A percentile compares a stretch with the other conserved stretches of the same genome.
Evolutionary conservation across 2,329 filamentous ascomycete genomes (phyloP).

Genomic region (Aspergillus carbonarius): DNA sequence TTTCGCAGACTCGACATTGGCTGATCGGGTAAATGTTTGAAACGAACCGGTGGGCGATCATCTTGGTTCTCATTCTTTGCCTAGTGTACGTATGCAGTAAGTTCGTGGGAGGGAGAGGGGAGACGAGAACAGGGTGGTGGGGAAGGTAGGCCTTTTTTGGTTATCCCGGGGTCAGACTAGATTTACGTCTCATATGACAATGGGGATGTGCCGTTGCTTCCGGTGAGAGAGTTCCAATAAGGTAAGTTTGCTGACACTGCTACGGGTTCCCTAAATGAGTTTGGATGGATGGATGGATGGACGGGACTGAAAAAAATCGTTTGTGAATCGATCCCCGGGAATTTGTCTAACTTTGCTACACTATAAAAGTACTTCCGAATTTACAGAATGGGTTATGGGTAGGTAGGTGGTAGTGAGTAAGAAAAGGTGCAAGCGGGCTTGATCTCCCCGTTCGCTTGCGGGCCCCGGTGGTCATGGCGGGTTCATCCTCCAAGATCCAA

Average conservation of each 20-base stretch:
- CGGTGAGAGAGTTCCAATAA: too few relatives aligned
- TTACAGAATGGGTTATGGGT: not conserved
- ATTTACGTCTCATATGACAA: not conserved
- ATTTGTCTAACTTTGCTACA: slow-evolving; percentile 4
- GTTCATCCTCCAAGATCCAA: not conserved
- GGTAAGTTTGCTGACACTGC: too few relatives aligned
- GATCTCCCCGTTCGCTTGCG: not conserved
- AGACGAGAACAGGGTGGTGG: too few relatives aligned
- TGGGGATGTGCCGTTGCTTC: too few relatives aligned
- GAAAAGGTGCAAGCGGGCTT: not conserved
- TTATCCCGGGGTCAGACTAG: not conserved
- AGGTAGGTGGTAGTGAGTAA: not conserved
- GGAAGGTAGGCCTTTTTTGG: not conserved
- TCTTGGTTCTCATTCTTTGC: not conserved
- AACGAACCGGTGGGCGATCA: not conserved
- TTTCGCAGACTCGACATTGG: not conserved
- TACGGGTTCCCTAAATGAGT: too few relatives aligned
- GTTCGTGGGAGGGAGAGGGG: too few relatives aligned
- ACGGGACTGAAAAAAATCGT: not conserved
- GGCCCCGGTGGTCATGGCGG: not conserved
- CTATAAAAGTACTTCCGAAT: not conserved
- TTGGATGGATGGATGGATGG: not conserved
- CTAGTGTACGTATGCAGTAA: too few relatives aligned
- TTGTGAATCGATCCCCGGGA: not conserved
- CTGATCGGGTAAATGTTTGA: not conserved